These are phyloP conservation scores for Cytidiella melzeri DNA, from an alignment of 768 basidiomycete genomes.

Conservation along the genomic window DNA sequence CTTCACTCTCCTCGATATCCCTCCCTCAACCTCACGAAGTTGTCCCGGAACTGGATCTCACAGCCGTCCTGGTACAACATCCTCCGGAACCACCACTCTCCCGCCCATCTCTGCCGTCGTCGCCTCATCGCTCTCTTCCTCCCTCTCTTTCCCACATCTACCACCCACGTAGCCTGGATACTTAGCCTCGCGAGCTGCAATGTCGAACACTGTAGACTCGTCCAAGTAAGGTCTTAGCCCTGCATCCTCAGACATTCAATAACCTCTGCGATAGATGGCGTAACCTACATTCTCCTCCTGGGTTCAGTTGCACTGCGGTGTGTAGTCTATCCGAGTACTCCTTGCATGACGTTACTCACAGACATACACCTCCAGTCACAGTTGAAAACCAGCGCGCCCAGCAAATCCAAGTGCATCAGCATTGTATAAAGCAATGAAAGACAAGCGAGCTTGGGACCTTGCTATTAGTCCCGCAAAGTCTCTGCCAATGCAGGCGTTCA, in stretches of 20 bases:
- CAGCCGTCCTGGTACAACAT: no score
- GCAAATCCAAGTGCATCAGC: conserved; percentile 36
- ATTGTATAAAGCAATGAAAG: conserved; percentile 64
- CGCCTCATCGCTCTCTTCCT: neutral
- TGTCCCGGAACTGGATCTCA: no score
- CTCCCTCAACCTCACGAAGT: no score
- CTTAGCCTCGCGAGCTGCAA: no score
- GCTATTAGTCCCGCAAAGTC: conserved; percentile 83
- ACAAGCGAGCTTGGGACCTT: conserved; percentile 80
- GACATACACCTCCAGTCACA: neutral
- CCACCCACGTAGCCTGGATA: no score
- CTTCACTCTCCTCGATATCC: no score
- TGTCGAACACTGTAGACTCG: no score
- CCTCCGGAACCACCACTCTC: no score
- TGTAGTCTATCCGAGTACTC: conserved; percentile 17
- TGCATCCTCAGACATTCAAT: neutral
- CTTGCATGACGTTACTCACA: neutral
- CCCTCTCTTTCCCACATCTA: neutral
- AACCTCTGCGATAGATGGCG: conserved; percentile 43
- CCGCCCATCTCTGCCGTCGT: no score
- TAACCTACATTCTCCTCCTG: conserved; percentile 58
- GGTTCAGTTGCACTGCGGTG: conserved; percentile 43
- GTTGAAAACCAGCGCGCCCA: conserved; percentile 36
- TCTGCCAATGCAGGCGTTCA: conserved; percentile 95
- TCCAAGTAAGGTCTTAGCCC: conserved; percentile 13